Conservation (phyloP, 1,284 basidiomycete genomes). For the Earliella scabrosa region DNA sequence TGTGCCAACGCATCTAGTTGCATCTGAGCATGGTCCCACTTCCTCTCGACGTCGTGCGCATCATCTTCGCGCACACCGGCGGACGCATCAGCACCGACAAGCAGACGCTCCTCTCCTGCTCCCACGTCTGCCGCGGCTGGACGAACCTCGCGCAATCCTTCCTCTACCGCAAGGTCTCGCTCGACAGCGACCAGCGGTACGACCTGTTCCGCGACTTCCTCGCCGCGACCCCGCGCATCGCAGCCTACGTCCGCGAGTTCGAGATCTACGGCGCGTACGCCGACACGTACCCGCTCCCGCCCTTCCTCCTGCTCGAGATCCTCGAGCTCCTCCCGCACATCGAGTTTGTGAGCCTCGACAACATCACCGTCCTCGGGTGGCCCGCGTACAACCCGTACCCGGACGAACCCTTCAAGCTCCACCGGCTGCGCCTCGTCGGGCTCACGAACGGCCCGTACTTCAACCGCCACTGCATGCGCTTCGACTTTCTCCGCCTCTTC, state of each 20-base stretch:
- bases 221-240: neutral
- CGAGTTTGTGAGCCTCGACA: neutral
- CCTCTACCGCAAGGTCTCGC: neutral
- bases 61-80: no score
- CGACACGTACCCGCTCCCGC: neutral
- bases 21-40: no score
- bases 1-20: no score
- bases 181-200: neutral
- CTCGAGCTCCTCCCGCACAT: neutral
- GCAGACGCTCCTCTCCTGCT: no score
- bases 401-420: neutral
- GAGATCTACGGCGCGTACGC: neutral
- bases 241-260: neutral
- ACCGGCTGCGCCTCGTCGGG: neutral
- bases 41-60: no score
- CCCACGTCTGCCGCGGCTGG: neutral
- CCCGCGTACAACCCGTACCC: neutral
- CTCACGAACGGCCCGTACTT: neutral
- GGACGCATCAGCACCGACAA: no score
- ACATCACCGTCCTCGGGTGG: neutral
- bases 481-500: conserved; percentile 59
- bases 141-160: neutral
- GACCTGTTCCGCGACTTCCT: conserved; percentile 3
- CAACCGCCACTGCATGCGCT: neutral
- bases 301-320: conserved; percentile 1